These are phyloP conservation scores for Ganoderma leucocontextum DNA, from an alignment of 1,284 basidiomycete species.

Conservation along the genomic window DNA sequence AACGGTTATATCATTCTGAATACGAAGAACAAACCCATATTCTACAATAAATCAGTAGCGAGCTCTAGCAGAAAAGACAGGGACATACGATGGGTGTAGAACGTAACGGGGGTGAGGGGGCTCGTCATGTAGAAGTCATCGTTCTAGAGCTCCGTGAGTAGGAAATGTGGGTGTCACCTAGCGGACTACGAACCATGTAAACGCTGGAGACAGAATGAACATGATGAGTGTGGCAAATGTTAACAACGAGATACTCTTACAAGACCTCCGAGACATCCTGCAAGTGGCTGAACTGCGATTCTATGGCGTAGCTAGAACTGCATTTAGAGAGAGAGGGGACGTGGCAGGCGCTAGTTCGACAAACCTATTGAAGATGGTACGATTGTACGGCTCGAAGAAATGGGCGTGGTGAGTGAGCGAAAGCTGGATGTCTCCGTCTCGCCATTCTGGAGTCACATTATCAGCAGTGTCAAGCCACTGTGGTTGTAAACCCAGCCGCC, in stretches of 20 bases:
- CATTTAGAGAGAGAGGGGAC: background rate
- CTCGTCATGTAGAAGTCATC: slow-evolving; percentile 41
- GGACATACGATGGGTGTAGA: slow-evolving; percentile 39
- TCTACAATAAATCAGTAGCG: slow-evolving; percentile 25
- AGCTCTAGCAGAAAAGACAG: background rate
- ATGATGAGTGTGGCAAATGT: background rate
- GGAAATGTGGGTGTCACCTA: background rate
- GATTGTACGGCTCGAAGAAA: slow-evolving; percentile 38
- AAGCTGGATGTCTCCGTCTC: slow-evolving; percentile 35
- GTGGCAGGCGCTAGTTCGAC: background rate
- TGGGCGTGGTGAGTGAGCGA: slow-evolving; percentile 40
- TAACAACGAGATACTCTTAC: slow-evolving; percentile 23
- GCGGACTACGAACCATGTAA: slow-evolving; percentile 36
- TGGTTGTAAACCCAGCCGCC: slow-evolving; percentile 38
- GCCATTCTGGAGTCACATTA: slow-evolving; percentile 28
- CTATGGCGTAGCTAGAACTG: slow-evolving; percentile 38
- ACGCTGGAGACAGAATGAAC: slow-evolving; percentile 30
- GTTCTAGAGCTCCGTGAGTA: slow-evolving; percentile 29
- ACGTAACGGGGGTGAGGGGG: slow-evolving; percentile 36
- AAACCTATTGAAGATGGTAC: slow-evolving; percentile 41
- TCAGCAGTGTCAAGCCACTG: slow-evolving; percentile 35
- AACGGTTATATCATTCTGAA: slow-evolving; percentile 39
- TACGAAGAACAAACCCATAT: slow-evolving; percentile 45
- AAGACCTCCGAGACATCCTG: slow-evolving; percentile 38
- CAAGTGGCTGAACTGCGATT: slow-evolving; percentile 39